Evolutionary conservation across 805 yeast species (phyloP), one percentile per base, ranked within the genome.

Genomic region (Lipomyces oligophaga): DNA sequence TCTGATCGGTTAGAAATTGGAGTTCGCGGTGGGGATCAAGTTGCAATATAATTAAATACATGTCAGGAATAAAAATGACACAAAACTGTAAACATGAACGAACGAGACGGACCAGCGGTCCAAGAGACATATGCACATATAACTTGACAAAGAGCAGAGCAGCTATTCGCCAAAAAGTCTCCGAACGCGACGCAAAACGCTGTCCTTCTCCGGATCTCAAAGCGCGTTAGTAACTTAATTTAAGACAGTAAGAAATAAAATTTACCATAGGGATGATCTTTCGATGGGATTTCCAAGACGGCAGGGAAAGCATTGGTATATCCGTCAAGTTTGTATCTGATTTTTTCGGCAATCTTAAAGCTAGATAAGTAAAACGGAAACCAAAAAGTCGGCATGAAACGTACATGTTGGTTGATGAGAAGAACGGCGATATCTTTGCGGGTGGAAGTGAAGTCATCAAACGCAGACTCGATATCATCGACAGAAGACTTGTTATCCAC

Each of bases 281-380:
- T 93, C 13, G 97, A 87, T 22, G 98, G 98, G 53, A 93, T 93
- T 69, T 93, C 98, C 62, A 93, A 74, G 38, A 93, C 79, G 2
- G 98, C 97, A 6, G 98, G 98, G 68, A 93, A 93, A 8, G 98
- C 95, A 55, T 81, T 79, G 15, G 94, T 80, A 69, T 77, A 93
- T 38, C 78, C 74, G 61, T 93, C 98, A 37, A 93, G 87, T 56
- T 76, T 75, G 57, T 75, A 74, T 67, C 98, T 77, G 47, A 93
- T 90, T 58, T 79, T 76, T 61, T 93, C 97, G 15, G 98, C 97
- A 56, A 93, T 66, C 65, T 61, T 22, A 7, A 13, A 34, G 25
- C 25, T 16, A 26, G 27, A 5, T n/a, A 19, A n/a, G n/a, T 18
- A 16, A 5, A 4, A n/a, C 5, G 13, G 24, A 19, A 28, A 5